Percentiles rank a stretch among this genome's conserved stretches.
Evolutionary conservation across 257 asterid species (phyloP).

Genomic region (Handroanthus guayacan): DNA sequence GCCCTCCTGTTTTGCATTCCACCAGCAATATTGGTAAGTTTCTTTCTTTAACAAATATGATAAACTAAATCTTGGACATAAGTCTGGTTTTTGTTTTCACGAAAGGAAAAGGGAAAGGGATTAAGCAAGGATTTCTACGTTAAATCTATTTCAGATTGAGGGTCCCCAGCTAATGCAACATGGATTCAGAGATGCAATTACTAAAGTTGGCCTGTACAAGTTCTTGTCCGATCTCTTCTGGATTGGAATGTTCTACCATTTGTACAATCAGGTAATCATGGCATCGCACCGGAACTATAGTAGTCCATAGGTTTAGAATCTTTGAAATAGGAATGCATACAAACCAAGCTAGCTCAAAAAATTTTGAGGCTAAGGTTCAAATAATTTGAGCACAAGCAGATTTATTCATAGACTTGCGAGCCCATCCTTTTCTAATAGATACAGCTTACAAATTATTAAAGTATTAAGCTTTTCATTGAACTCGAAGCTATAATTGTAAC

Average conservation of each 20-base stretch:
- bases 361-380: too few species aligned
- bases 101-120: background rate
- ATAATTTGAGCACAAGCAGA: too few species aligned
- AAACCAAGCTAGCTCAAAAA: too few species aligned
- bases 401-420: too few species aligned
- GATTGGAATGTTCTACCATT: constrained; percentile 62
- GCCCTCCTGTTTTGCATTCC: constrained; percentile 58
- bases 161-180: constrained; percentile 56
- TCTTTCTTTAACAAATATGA: background rate
- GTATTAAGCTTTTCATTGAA: too few species aligned
- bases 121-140: background rate
- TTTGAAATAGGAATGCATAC: too few species aligned
- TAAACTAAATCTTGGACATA: background rate
- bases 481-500: too few species aligned
- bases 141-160: constrained; percentile 44
- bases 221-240: constrained; percentile 57
- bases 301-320: too few species aligned
- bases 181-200: constrained; percentile 54
- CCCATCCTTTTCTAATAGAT: too few species aligned
- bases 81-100: background rate
- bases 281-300: background rate
- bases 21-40: constrained; percentile 51
- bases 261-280: constrained; percentile 53
- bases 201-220: constrained; percentile 52
- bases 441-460: too few species aligned